These are phyloP conservation scores for Emergomyces pasteurianus DNA, from an alignment of 2,329 filamentous ascomycete genomes.

Conservation along the genomic window DNA sequence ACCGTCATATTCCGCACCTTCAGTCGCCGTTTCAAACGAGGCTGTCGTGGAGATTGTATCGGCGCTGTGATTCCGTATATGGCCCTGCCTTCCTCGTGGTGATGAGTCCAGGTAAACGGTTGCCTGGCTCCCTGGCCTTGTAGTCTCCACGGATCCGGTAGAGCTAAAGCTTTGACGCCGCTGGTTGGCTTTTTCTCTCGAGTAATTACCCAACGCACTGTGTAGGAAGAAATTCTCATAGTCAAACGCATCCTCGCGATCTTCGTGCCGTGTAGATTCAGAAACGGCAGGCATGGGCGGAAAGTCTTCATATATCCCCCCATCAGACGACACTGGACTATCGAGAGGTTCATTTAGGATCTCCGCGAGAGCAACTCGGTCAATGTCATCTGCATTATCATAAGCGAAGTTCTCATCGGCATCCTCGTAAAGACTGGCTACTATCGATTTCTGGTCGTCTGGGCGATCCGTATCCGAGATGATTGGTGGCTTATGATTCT, in stretches of 20 bases:
- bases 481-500: neutral
- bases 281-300: constrained; percentile 29
- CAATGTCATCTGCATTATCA: constrained; percentile 39
- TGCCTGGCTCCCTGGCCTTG: constrained; percentile 19
- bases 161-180: constrained; percentile 27
- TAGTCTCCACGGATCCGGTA: constrained; percentile 41
- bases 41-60: constrained; percentile 50
- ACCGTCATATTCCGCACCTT: constrained; percentile 27
- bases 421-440: constrained; percentile 32
- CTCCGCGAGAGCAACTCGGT: constrained; percentile 48
- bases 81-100: constrained; percentile 13
- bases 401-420: constrained; percentile 29
- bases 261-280: constrained; percentile 66
- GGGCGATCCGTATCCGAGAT: neutral
- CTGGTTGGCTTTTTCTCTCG: constrained; percentile 17
- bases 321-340: constrained; percentile 19
- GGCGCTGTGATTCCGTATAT: constrained; percentile 43
- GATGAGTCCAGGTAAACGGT: constrained; percentile 2
- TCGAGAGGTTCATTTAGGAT: constrained; percentile 39
- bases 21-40: constrained; percentile 52
- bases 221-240: constrained; percentile 94
- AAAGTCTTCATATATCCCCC: constrained; percentile 22
- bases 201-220: constrained; percentile 65
- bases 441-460: constrained; percentile 20
- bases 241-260: constrained; percentile 88